Conservation (phyloP, 208 protist genomes). For the Acanthamoeba quina region DNA sequence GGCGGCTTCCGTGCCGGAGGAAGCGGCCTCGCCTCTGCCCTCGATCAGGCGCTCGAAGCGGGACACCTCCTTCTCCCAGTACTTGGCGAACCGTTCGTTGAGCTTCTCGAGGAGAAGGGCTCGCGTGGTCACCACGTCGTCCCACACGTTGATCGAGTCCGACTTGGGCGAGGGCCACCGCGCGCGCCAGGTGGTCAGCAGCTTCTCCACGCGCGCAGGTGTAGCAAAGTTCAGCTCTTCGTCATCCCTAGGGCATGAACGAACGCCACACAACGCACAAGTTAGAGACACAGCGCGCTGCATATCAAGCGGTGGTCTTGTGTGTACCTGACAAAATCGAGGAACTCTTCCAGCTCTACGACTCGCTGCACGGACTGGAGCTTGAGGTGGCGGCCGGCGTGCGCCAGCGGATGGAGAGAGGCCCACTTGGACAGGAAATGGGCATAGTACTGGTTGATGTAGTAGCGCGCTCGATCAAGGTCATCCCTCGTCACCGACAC, state of each 20-base stretch:
- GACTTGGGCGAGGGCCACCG: constrained; percentile 65
- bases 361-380: constrained; percentile 86
- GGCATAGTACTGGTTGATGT: constrained; percentile 82
- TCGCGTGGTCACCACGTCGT: constrained; percentile 84
- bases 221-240: constrained; percentile 63
- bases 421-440: constrained; percentile 85
- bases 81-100: constrained; percentile 79
- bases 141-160: constrained; percentile 87
- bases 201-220: neutral
- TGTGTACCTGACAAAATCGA: constrained; percentile 76
- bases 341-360: constrained; percentile 87
- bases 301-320: neutral
- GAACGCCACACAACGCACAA: neutral
- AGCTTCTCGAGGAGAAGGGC: constrained; percentile 84
- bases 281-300: neutral
- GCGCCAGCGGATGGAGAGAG: constrained; percentile 81
- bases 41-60: constrained; percentile 57
- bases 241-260: neutral
- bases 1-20: neutral
- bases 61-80: constrained; percentile 24
- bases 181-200: constrained; percentile 30
- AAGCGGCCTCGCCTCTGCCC: neutral
- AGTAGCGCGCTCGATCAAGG: constrained; percentile 79
- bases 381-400: constrained; percentile 75
- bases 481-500: constrained; percentile 79